phyloP scores from a whole-genome alignment of 2,329 filamentous ascomycete genomes.

The Boeremia lycopersici region DNA sequence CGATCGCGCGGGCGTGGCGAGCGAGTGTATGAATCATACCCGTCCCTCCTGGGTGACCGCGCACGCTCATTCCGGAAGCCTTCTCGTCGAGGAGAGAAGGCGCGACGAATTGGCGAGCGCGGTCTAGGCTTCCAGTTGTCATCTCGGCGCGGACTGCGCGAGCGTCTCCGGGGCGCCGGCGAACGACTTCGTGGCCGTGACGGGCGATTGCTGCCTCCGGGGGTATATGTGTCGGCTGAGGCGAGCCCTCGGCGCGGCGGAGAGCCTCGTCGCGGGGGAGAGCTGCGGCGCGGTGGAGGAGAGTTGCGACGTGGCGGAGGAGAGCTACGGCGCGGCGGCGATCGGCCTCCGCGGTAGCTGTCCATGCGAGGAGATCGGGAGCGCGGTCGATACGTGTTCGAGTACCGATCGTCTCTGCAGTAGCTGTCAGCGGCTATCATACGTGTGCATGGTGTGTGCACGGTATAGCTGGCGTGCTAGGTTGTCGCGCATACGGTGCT shows the following conservation, averaged over 20 bases:
- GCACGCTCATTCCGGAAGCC: slow-evolving; percentile 45
- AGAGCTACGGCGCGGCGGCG: slow-evolving; percentile 24
- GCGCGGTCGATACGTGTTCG: slow-evolving; percentile 47
- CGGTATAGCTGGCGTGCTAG: slow-evolving; percentile 2
- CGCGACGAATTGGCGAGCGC: slow-evolving; percentile 57
- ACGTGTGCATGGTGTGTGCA: slow-evolving; percentile 8
- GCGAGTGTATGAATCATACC: slow-evolving; percentile 48
- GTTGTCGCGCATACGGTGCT: slow-evolving; percentile 19
- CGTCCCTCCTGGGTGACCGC: slow-evolving; percentile 50
- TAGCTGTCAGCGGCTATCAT: slow-evolving; percentile 1
- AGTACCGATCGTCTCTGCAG: slow-evolving; percentile 45
- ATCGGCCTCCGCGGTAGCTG: slow-evolving; percentile 46
- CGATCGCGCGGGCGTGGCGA: slow-evolving; percentile 52
- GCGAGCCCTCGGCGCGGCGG: slow-evolving; percentile 44
- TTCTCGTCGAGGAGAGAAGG: slow-evolving; percentile 48
- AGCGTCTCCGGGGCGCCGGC: slow-evolving; percentile 47
- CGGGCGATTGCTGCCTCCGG: slow-evolving; percentile 35
- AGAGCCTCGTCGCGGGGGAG: slow-evolving; percentile 29
- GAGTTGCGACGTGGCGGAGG: slow-evolving; percentile 29
- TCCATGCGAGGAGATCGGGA: slow-evolving; percentile 44
- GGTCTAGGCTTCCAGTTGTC: slow-evolving; percentile 53
- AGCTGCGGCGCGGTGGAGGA: slow-evolving; percentile 28
- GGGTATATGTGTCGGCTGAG: slow-evolving; percentile 51
- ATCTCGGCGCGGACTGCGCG: slow-evolving; percentile 48
- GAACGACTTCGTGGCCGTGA: slow-evolving; percentile 49